A percentile compares a stretch with the other conserved stretches of the same genome.
Conservation (phyloP, 2,329 filamentous ascomycete genomes). For the Exophiala sp. region DNA sequence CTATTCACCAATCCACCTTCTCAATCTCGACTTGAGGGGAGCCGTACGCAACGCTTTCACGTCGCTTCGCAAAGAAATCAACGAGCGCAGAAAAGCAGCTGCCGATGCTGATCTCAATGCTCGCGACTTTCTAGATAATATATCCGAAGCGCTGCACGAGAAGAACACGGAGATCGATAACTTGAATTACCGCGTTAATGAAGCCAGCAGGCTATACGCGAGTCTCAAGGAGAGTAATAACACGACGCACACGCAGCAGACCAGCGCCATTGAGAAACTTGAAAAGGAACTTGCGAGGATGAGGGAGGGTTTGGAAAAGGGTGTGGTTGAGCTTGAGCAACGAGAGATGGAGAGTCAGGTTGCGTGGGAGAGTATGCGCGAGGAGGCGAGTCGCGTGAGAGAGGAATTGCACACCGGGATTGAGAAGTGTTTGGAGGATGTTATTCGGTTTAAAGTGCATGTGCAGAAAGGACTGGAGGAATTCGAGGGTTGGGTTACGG, state of each 20-base stretch:
- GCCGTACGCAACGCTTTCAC: constrained; percentile 76
- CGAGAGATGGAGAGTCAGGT: constrained; percentile 52
- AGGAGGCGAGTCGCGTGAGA: constrained; percentile 51
- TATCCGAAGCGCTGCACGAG: constrained; percentile 96
- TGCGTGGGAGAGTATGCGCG: constrained; percentile 28
- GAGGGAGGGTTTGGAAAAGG: constrained; percentile 28
- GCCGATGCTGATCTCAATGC: constrained; percentile 93
- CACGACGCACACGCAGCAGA: constrained; percentile 81
- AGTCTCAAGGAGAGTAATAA: constrained; percentile 84
- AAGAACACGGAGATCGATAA: constrained; percentile 90
- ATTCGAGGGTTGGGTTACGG: constrained; percentile 88
- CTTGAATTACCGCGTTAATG: constrained; percentile 79
- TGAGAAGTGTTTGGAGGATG: constrained; percentile 91
- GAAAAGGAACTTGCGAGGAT: constrained; percentile 80
- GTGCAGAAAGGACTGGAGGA: constrained; percentile 89
- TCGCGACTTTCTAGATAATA: constrained; percentile 86
- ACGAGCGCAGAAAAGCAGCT: constrained; percentile 76
- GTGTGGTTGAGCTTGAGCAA: constrained; percentile 51
- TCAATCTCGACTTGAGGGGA: constrained; percentile 84
- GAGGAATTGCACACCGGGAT: constrained; percentile 98
- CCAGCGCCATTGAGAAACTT: constrained; percentile 97
- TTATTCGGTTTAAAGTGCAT: constrained; percentile 98
- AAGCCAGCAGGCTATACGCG: constrained; percentile 81
- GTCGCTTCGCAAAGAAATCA: constrained; percentile 79
- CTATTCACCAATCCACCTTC: constrained; percentile 82